Base-by-base conservation (phyloP, 2,329 filamentous ascomycete species). In the Cercospora canescens region DNA sequence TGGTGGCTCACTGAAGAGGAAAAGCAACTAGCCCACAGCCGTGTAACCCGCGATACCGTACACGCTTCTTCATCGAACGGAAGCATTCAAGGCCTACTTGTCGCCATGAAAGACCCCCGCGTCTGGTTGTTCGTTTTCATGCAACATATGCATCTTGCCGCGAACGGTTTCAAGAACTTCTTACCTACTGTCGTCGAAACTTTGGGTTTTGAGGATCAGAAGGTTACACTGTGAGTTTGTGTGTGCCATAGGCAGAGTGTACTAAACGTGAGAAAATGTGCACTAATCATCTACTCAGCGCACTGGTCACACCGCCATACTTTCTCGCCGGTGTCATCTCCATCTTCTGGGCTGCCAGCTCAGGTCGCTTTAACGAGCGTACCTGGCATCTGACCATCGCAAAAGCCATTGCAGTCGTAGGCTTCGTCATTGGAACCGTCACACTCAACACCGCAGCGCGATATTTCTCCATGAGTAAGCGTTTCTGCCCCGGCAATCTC, bases 401-500 rank as follows among this genome's bases (percentile, higher is more conserved):
- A 35, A 63, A 67, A 64, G 14, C 60, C 39, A n/a, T 67, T 26
- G 85, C 85, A n/a, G 73, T 86, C 1, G 70, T 84, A 11, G 86
- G 86, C 28, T 70, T 68, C 55, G 52, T 67, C 34, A 62, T 69
- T 16, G 54, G 50, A 16, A 21, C 54, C 5, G 58, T 34, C 2
- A 67, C 62, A 14, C 62, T 58, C 24, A 60, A 65, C 41, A 58
- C 41, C 5, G 59, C 37, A n/a, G 58, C 58, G 6, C 34, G 62
- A 26, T 64, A 64, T 12, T 64, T 64, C 39, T 48, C 62, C 1
- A 64, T 64, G 57, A 55, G 52, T 34, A 55, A 21, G 50, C 26
- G 7, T 4, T 2, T 26, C 18, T 16, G 8, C 8, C 6, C 21
- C 21, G 4, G 12, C 14, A 9, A 50, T 6, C 39, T 45, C n/a